These are phyloP conservation scores for Jaltomata sinuosa DNA, from an alignment of 257 asterid species.

Conservation along the genomic window DNA sequence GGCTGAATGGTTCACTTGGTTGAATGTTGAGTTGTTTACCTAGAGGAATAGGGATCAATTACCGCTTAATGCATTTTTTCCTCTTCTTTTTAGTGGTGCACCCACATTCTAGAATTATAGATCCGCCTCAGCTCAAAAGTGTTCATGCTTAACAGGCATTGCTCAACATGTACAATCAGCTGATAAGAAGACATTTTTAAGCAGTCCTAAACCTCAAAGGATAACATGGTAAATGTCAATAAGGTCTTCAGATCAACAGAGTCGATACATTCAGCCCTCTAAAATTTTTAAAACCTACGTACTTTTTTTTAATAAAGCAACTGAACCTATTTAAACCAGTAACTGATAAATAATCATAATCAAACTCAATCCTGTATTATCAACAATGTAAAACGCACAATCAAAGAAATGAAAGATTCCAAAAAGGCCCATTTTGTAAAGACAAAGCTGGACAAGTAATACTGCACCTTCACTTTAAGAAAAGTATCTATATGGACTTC, in stretches of 20 bases:
- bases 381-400: background rate
- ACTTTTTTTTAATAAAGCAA: background rate
- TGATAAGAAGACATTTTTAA: background rate
- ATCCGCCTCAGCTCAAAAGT: background rate
- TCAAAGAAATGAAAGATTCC: background rate
- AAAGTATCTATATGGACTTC: background rate
- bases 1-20: background rate
- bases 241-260: background rate
- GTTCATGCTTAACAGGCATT: background rate
- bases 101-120: background rate
- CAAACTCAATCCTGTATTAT: background rate
- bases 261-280: background rate
- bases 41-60: background rate
- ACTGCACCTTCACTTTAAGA: background rate
- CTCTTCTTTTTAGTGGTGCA: background rate
- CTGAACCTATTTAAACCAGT: background rate
- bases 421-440: background rate
- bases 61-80: background rate
- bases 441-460: background rate
- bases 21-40: background rate
- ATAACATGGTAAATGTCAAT: background rate
- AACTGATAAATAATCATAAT: background rate
- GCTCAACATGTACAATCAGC: background rate
- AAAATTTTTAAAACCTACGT: background rate
- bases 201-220: background rate